phyloP scores from a whole-genome alignment of 164 flowering plant species.

The Platanus orientalis region DNA sequence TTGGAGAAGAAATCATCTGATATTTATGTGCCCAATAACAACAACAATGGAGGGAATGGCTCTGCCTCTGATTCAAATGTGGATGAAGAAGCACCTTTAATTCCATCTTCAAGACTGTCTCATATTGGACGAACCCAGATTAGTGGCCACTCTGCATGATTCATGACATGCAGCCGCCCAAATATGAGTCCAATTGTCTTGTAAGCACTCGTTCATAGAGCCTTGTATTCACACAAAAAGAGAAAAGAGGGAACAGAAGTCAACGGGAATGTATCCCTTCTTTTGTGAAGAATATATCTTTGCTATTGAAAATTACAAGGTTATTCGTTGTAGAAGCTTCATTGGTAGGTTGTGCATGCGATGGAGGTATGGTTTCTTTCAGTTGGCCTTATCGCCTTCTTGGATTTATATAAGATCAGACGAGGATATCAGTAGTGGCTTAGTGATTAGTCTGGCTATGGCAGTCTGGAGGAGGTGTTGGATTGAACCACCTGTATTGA shows the following conservation, averaged over 20 bases:
- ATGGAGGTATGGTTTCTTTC: too few species aligned
- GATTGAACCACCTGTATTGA: too few species aligned
- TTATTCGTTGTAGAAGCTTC: slow-evolving; percentile 11
- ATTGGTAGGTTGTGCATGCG: slow-evolving; percentile 5
- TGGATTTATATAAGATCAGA: too few species aligned
- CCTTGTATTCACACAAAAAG: background rate
- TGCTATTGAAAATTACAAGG: slow-evolving; percentile 7
- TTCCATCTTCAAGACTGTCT: slow-evolving; percentile 63
- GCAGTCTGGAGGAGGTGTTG: too few species aligned
- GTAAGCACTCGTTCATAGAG: slow-evolving; percentile 7
- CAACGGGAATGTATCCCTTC: background rate
- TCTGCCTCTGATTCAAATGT: slow-evolving; percentile 31
- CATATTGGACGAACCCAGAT: slow-evolving; percentile 71
- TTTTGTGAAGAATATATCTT: slow-evolving; percentile 13
- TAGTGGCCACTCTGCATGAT: slow-evolving; percentile 36
- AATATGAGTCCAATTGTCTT: slow-evolving; percentile 1
- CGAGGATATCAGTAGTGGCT: too few species aligned
- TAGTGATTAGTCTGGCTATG: too few species aligned
- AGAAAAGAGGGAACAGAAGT: background rate
- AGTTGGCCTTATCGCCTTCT: too few species aligned
- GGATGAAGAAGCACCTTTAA: slow-evolving; percentile 80
- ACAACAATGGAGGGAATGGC: slow-evolving; percentile 23
- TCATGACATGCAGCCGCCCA: background rate
- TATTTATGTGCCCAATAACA: slow-evolving; percentile 35
- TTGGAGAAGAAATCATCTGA: slow-evolving; percentile 87